Base-by-base conservation (phyloP, 1,284 basidiomycete genomes). In the Ustilago crameri region DNA sequence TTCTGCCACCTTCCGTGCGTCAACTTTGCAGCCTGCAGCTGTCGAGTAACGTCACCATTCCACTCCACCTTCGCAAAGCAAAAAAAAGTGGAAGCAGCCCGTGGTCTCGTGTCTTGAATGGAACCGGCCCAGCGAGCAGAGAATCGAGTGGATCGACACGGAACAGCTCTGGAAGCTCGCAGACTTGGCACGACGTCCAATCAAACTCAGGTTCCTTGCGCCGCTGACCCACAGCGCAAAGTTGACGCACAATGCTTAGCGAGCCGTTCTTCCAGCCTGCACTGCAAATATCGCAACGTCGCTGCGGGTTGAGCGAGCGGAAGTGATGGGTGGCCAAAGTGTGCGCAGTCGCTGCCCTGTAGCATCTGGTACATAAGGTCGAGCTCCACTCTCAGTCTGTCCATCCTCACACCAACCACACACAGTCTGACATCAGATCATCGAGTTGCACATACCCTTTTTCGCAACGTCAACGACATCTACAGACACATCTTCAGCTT, bases 401-500 rank as follows among this genome's bases (percentile, higher is more conserved):
- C 26, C 55, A 20, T 14, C 3, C 40, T 3, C 10, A 3, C n/a
- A 22, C 48, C 51, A 63, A 34, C 67, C 59, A 48, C 47, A 35
- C 5, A 15, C 40, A 34, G 53, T 60, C 57, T 61, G 64, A 55
- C 26, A 24, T 44, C 45, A 57, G 50, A 47, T 30, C 35, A 34
- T 50, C 50, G 43, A 55, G 62, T 65, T 62, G 68, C 68, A 66
- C 68, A 71, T 71, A 71, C 68, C 62, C 61, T 42, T 52, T 49
- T n/a, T 46, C 53, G 56, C 67, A 65, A 57, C 57, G 26, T 26
- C 44, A 34, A 42, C 41, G 45, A 54, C 53, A 45, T 52, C 38
- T 37, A 42, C 64, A 67, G 58, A 67, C 63, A 49, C 42, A 41
- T 48, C 54, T 45, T 53, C 50, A 44, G 45, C 49, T n/a, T n/a